These are phyloP conservation scores for Heliamphora pulchella DNA, from an alignment of 179 eudicot species.

Conservation along the genomic window DNA sequence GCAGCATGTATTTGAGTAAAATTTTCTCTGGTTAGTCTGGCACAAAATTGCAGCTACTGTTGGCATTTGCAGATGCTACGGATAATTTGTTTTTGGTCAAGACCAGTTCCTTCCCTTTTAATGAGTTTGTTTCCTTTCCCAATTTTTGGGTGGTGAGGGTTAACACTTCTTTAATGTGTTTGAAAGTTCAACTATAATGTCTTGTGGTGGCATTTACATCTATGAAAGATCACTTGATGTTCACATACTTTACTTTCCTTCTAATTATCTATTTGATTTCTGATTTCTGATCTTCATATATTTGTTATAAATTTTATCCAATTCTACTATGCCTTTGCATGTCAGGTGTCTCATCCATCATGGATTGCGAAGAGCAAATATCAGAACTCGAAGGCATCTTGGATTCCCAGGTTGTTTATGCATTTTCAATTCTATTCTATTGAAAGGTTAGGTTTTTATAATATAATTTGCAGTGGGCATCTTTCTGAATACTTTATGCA, in stretches of 20 bases:
- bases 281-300: neutral
- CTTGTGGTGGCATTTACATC: slow-evolving; percentile 8
- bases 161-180: neutral
- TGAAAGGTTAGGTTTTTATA: neutral
- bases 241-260: neutral
- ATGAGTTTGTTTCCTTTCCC: neutral
- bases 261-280: neutral
- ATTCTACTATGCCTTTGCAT: slow-evolving; percentile 8
- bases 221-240: neutral
- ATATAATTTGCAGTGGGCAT: neutral
- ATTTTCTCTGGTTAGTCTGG: no score
- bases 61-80: neutral
- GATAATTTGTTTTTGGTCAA: neutral
- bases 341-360: slow-evolving; percentile 39
- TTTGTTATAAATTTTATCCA: neutral
- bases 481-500: neutral
- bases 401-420: slow-evolving; percentile 44
- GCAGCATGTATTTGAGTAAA: neutral
- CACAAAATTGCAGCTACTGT: neutral
- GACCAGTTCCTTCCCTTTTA: neutral
- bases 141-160: neutral
- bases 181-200: neutral
- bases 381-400: slow-evolving; percentile 44
- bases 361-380: slow-evolving; percentile 42
- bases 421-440: neutral